Evolutionary conservation across 2,329 filamentous ascomycete genomes (phyloP), one percentile per base, ranked within the genome.

Genomic region (Huntiella savannae): DNA sequence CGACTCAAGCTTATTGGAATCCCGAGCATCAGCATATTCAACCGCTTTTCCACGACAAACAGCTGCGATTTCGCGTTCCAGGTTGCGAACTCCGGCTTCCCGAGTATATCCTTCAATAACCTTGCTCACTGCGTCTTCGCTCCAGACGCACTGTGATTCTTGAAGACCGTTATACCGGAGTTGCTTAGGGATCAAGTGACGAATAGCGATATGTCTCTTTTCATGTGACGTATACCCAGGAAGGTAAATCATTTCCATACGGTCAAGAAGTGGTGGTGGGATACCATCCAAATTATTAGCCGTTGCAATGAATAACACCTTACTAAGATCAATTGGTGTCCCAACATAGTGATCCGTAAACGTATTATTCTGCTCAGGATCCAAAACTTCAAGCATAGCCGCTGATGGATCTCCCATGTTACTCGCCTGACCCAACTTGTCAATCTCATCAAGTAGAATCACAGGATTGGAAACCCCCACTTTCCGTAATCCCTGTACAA

Each of bases 271-370:
- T 13, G 91, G 87, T n/a, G 86, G 70, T 2, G 91, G 87, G 46
- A 98, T 98, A 0, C 87, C 95, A 56, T 96, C 88, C 17, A 96
- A 70, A 7, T 75, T 85, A 63, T 98, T 98, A 40, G 91, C 91
- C 0, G 91, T 98, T 5, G 91, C 91, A 56, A 98, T 94, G 64
- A 98, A 98, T 8, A 98, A 71, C 16, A 98, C 84, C 63, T 93
- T 95, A 64, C 85, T 93, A 15, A 98, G 70, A 58, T 98, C 91
- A 53, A 96, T 84, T 0, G 91, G 88, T 52, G 95, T 86, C 56
- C 87, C 87, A 59, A 98, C 76, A 60, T 96, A 98, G 63, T 98
- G 91, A 58, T 98, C 91, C 28, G 79, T 83, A 63, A 98, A 98
- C 7, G 77, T 81, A 61, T 92, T 75, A 58, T 98, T 98, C 63